Conservation (phyloP, 1,139 yeast species). For the Magnusiomyces paraingens region DNA sequence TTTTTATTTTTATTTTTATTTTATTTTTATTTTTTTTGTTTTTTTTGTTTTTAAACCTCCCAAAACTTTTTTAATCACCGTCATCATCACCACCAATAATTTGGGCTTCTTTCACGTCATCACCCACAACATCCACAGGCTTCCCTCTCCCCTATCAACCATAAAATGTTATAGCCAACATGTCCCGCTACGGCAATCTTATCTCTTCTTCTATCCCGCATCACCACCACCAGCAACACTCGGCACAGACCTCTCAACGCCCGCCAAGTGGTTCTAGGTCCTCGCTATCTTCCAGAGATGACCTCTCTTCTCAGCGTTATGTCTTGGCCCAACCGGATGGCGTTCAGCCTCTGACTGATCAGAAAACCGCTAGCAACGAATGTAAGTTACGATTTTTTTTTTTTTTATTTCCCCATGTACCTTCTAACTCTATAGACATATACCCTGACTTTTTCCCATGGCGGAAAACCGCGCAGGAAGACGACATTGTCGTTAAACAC, state of each 20-base stretch:
- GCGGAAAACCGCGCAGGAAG: constrained; percentile 50
- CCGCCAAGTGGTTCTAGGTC: background rate
- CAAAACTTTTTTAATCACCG: too few species aligned
- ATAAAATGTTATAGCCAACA: too few species aligned
- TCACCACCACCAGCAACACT: too few species aligned
- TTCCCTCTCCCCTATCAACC: too few species aligned
- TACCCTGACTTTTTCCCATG: constrained; percentile 81
- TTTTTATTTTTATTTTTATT: too few species aligned
- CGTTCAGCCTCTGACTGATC: constrained; percentile 33
- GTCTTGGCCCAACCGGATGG: constrained; percentile 29
- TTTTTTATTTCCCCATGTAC: background rate
- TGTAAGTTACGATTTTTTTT: constrained; percentile 9
- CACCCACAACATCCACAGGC: too few species aligned
- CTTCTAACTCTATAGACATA: constrained; percentile 23
- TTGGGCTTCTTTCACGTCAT: too few species aligned
- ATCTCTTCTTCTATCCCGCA: too few species aligned
- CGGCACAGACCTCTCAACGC: background rate
- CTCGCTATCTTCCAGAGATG: constrained; percentile 19
- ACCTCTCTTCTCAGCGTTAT: constrained; percentile 22
- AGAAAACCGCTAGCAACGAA: constrained; percentile 14
- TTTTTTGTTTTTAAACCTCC: too few species aligned
- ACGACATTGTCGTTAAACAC: constrained; percentile 42
- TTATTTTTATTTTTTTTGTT: too few species aligned
- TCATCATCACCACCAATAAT: too few species aligned
- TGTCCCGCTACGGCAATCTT: too few species aligned